Conservation (phyloP, 352 stramenopile species). For the Blastocystis sp. region DNA sequence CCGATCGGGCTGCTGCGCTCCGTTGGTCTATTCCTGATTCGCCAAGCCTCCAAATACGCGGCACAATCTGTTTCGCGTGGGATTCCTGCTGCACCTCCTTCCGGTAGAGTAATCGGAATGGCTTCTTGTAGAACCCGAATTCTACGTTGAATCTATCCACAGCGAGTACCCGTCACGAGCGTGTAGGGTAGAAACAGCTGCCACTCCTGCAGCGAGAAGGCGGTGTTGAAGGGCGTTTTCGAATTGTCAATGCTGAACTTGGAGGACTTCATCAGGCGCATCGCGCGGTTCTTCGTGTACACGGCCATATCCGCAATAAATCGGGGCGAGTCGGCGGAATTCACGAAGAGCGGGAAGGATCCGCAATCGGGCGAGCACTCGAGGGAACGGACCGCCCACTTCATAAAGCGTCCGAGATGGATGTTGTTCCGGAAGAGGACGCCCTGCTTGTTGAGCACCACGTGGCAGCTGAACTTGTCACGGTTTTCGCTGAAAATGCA, state of each 20-base stretch:
- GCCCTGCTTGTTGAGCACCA: slow-evolving; percentile 26
- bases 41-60: not conserved
- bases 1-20: not conserved
- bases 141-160: not conserved
- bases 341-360: slow-evolving; percentile 55
- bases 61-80: not conserved
- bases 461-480: slow-evolving; percentile 59
- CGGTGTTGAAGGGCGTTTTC: slow-evolving; percentile 49
- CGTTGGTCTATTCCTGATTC: not conserved
- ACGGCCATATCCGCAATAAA: slow-evolving; percentile 61
- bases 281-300: slow-evolving; percentile 64
- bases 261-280: slow-evolving; percentile 49
- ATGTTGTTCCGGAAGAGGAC: slow-evolving; percentile 61
- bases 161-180: slow-evolving; percentile 27
- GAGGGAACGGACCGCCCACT: slow-evolving; percentile 52
- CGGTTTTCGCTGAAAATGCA: slow-evolving; percentile 53
- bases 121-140: slow-evolving; percentile 42
- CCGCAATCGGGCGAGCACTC: not conserved
- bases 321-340: not conserved
- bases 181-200: slow-evolving; percentile 51
- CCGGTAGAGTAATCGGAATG: slow-evolving; percentile 26
- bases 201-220: slow-evolving; percentile 29
- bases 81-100: not conserved
- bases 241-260: slow-evolving; percentile 53
- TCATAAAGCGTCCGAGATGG: slow-evolving; percentile 44